A percentile compares a stretch with the other conserved stretches of the same genome.
Evolutionary conservation across 257 asterid species (phyloP).

Genomic region (Fraxinus excelsior): DNA sequence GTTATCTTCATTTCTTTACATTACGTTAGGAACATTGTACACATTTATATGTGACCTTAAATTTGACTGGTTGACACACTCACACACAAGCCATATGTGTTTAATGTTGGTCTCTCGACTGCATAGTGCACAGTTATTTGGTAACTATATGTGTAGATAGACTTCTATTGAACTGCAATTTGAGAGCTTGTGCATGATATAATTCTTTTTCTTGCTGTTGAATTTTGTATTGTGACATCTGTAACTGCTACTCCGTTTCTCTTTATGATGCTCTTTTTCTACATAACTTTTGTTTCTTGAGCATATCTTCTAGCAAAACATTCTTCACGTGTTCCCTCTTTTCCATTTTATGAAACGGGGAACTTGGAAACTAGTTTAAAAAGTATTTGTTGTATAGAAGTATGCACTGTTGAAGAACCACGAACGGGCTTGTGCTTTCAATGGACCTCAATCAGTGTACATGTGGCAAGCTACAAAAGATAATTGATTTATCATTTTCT

Average conservation of each 20-base stretch:
- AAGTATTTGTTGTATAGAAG: not conserved
- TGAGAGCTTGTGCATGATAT: not conserved
- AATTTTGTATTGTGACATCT: not conserved
- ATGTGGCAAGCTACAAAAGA: slow-evolving; percentile 5
- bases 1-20: slow-evolving; percentile 18
- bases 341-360: not conserved
- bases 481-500: slow-evolving; percentile 5
- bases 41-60: not conserved
- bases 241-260: not conserved
- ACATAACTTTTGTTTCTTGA: not conserved
- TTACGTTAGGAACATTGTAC: not conserved
- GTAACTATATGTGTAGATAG: not conserved
- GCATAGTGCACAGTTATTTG: not conserved
- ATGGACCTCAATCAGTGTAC: not conserved
- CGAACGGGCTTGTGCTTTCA: not conserved
- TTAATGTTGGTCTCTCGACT: not conserved
- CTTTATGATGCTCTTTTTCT: not conserved
- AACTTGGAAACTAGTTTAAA: not conserved
- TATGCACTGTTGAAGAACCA: not conserved
- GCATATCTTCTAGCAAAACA: not conserved
- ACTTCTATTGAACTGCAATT: not conserved
- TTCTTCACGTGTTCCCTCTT: not conserved
- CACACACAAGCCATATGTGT: not conserved
- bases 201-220: not conserved
- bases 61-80: not conserved